Conservation (phyloP, 2,329 filamentous ascomycete genomes). For the Colletotrichum echinochloae region DNA sequence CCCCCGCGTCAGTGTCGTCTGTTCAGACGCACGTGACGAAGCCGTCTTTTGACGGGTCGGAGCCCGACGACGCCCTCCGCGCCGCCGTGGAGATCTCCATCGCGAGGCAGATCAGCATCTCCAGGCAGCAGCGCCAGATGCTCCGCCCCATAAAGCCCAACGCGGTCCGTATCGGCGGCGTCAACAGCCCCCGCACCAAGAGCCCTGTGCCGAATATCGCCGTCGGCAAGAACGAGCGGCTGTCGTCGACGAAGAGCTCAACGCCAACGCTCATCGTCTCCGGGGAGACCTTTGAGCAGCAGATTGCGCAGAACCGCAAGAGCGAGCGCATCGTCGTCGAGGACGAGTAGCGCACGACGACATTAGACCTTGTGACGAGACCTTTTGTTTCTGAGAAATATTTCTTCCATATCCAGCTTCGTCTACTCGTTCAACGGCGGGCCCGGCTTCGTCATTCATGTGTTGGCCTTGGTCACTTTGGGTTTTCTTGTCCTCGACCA, state of each 20-base stretch:
- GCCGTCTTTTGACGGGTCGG: conserved; percentile 52
- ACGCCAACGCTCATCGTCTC: conserved; percentile 61
- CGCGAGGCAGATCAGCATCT: conserved; percentile 75
- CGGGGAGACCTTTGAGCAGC: conserved; percentile 48
- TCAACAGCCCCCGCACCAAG: conserved; percentile 29
- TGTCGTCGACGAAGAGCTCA: conserved; percentile 54
- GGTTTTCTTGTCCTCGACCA: not conserved
- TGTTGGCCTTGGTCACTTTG: not conserved
- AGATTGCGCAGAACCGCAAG: conserved; percentile 57
- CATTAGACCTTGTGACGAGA: not conserved
- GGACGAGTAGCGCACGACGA: conserved; percentile 48
- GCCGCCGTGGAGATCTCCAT: conserved; percentile 75
- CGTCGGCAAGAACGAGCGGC: conserved; percentile 45
- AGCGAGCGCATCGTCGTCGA: conserved; percentile 68
- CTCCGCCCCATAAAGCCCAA: conserved; percentile 65
- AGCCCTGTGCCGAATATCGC: conserved; percentile 35
- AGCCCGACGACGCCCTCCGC: conserved; percentile 56
- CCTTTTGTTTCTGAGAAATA: conserved; percentile 7
- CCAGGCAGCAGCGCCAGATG: conserved; percentile 70
- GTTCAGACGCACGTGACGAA: conserved; percentile 50
- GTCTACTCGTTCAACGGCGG: conserved; percentile 13
- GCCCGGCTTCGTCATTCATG: not conserved
- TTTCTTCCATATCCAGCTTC: conserved; percentile 9
- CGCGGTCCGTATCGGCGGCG: conserved; percentile 27
- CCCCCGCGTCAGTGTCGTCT: conserved; percentile 50